phyloP scores from a whole-genome alignment of 1,139 yeast genomes.

The Hemisphaericaspora lyxosophila region DNA sequence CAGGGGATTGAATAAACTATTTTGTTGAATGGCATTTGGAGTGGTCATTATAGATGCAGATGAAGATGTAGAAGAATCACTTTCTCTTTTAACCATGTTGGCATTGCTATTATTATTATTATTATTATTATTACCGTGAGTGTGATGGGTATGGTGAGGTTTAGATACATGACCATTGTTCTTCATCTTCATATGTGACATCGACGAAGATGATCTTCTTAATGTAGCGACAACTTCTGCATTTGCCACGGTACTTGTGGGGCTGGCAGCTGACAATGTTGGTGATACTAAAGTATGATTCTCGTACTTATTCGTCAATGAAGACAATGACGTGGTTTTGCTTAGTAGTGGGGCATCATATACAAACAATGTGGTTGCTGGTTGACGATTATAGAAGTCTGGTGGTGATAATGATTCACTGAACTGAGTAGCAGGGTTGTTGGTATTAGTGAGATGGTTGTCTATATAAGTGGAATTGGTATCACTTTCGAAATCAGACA shows the following conservation, averaged over 20 bases:
- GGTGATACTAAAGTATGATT: conserved; percentile 30
- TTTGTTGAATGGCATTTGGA: background rate
- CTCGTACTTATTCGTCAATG: conserved; percentile 30
- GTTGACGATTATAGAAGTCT: conserved; percentile 4
- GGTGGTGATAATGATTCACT: conserved; percentile 11
- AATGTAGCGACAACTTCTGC: conserved; percentile 13
- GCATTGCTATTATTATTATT: background rate
- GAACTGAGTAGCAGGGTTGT: too few species aligned
- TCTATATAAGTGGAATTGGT: background rate
- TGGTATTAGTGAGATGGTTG: too few species aligned
- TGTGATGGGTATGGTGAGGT: conserved; percentile 21
- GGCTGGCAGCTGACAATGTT: conserved; percentile 14
- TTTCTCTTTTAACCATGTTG: background rate
- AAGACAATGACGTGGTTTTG: conserved; percentile 15
- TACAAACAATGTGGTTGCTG: conserved; percentile 11
- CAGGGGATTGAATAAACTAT: background rate
- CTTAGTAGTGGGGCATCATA: conserved; percentile 11
- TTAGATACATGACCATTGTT: conserved; percentile 34
- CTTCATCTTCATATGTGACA: conserved; percentile 24
- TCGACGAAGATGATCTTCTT: conserved; percentile 20
- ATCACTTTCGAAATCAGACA: conserved; percentile 14
- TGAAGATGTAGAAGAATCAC: conserved; percentile 1
- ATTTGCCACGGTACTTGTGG: conserved; percentile 14
- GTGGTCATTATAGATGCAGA: background rate
- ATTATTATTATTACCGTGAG: conserved; percentile 2